Evolutionary conservation across 2,329 filamentous ascomycete species (phyloP).

Genomic region (Grosmannia clavigera): DNA sequence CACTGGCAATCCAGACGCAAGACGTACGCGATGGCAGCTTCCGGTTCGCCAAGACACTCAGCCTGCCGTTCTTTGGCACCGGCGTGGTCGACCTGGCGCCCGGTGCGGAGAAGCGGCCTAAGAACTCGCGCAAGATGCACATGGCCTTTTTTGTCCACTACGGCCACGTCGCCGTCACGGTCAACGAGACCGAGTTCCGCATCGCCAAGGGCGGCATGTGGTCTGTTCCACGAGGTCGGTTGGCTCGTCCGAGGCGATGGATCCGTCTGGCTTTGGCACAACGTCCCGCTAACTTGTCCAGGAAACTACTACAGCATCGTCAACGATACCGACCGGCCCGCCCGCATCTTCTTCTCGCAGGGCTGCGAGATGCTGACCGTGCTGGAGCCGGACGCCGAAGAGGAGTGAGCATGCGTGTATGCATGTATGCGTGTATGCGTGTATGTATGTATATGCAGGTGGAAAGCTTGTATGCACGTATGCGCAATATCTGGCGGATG

Average conservation of each 20-base stretch:
- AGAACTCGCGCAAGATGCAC: constrained; percentile 92
- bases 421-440: background rate
- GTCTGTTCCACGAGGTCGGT: constrained; percentile 80
- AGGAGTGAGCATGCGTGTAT: background rate
- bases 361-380: constrained; percentile 47
- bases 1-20: constrained; percentile 41
- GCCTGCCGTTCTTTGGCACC: constrained; percentile 73
- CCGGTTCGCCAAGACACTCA: constrained; percentile 79
- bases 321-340: constrained; percentile 61
- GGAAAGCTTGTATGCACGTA: background rate
- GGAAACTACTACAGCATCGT: constrained; percentile 89
- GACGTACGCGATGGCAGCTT: constrained; percentile 59
- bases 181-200: constrained; percentile 64
- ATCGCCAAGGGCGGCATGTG: constrained; percentile 82
- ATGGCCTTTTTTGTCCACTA: constrained; percentile 89
- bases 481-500: background rate
- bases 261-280: constrained; percentile 1
- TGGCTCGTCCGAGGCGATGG: constrained; percentile 23
- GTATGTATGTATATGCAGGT: background rate
- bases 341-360: constrained; percentile 85
- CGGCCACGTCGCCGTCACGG: constrained; percentile 69
- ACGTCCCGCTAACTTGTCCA: constrained; percentile 23
- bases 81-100: constrained; percentile 83
- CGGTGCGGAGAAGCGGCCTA: constrained; percentile 70
- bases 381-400: constrained; percentile 10